Base-by-base conservation (phyloP, 345 rosid species). In the Citrus maxima region DNA sequence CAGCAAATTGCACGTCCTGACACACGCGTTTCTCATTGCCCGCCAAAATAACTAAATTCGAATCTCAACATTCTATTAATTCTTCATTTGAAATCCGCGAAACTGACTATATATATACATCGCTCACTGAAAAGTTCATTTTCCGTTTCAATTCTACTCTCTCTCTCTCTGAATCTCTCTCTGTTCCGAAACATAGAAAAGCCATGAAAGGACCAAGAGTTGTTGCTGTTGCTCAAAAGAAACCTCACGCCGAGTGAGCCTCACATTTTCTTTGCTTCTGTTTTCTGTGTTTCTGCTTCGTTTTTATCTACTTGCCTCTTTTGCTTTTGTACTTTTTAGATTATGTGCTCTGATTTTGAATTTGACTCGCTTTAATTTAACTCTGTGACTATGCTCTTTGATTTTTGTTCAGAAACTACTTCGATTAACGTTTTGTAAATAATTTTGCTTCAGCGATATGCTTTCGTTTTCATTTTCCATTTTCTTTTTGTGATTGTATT, bases 161-260 rank as follows among this genome's bases (percentile, higher is more conserved):
- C 40, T 37, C 64, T 58, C 60, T 35, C 65, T 73, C 46, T 62
- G 13, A 40, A 19, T 76, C 56, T 79, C 74, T n/a, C 56, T 30
- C 22, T 22, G 21, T 30, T 61, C 4, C n/a, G 16, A 46, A 67
- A 21, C 16, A 54, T 4, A 18, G 7, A 61, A 72, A 59, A 61
- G 74, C 74, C 68, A 86, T 86, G 86, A 83, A 59, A 79, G 85
- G 79, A 74, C 86, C 75, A 9, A 80, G 63, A 77, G 66, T 34
- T 65, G 84, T 64, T 64, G 69, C 22, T 79, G 60, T 59, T 63
- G 34, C 70, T 59, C 38, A 63, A 46, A 86, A 86, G 80, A 84
- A 66, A 75, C 73, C 49, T 10, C 76, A 54, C 22, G 9, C 82
- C 6, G 74, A 55, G 88, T 83, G 69, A 61, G 74, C 21, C 67